Percentiles rank a stretch among this genome's conserved stretches.
Evolutionary conservation across 331 rosid species (phyloP).

Genomic region (Acacia pycnantha): DNA sequence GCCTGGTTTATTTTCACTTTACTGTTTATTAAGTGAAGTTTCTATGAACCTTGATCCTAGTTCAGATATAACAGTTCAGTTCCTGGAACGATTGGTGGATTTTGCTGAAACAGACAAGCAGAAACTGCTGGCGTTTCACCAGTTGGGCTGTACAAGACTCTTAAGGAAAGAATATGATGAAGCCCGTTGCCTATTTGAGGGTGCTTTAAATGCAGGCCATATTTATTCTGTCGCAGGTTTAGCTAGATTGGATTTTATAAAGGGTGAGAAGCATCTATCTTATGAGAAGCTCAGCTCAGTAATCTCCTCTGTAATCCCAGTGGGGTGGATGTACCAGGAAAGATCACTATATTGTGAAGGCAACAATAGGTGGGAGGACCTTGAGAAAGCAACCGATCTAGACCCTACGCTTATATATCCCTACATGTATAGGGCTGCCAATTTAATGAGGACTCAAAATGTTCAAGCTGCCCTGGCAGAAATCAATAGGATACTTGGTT

Average conservation of each 20-base stretch:
- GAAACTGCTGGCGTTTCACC: constrained; percentile 70
- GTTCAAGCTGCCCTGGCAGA: constrained; percentile 78
- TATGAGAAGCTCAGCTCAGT: constrained; percentile 69
- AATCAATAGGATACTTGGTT: constrained; percentile 82
- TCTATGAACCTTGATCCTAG: constrained; percentile 62
- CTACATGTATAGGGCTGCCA: constrained; percentile 80
- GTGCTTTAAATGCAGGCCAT: constrained; percentile 76
- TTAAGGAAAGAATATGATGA: constrained; percentile 75
- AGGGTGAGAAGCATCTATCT: constrained; percentile 68
- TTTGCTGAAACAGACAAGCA: constrained; percentile 74
- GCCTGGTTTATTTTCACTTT: constrained; percentile 65
- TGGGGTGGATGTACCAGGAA: constrained; percentile 96
- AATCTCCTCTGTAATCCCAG: constrained; percentile 54
- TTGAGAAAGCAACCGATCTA: constrained; percentile 75
- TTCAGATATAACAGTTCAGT: constrained; percentile 69
- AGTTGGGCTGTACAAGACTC: constrained; percentile 77
- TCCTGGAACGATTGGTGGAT: constrained; percentile 65
- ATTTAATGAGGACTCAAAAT: constrained; percentile 70
- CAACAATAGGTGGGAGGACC: constrained; percentile 70
- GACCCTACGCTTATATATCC: constrained; percentile 93
- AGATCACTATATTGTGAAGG: constrained; percentile 77
- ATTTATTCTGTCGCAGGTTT: constrained; percentile 76
- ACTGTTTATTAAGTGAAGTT: constrained; percentile 87
- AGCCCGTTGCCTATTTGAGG: constrained; percentile 68
- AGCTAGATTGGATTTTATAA: constrained; percentile 64